phyloP scores from a whole-genome alignment of 179 eudicot genomes.

The Dionaea muscipula region DNA sequence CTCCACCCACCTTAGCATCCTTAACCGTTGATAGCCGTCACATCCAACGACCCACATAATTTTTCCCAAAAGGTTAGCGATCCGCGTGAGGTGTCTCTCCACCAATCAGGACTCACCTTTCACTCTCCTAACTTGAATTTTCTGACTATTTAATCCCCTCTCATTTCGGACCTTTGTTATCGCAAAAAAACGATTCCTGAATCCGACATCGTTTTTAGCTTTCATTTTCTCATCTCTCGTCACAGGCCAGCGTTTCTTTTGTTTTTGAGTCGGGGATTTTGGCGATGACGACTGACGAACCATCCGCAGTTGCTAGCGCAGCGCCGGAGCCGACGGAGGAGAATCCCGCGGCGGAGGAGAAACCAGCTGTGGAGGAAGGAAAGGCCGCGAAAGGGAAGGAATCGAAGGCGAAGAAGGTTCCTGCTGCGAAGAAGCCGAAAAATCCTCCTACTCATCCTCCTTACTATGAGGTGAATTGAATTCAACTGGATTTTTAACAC shows the following conservation, averaged over 20 bases:
- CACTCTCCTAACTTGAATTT: slow-evolving; percentile 16
- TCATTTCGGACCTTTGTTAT: slow-evolving; percentile 8
- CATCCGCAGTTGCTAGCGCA: slow-evolving; percentile 12
- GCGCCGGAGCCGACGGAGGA: slow-evolving; percentile 13
- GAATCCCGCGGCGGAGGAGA: slow-evolving; percentile 2
- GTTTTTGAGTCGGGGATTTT: background rate
- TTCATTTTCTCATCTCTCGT: no score
- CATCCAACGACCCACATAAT: slow-evolving; percentile 37
- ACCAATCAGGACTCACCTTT: slow-evolving; percentile 43
- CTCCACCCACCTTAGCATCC: background rate
- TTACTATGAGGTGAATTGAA: slow-evolving; percentile 33
- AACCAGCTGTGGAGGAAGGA: slow-evolving; percentile 11
- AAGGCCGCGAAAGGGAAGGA: slow-evolving; percentile 18
- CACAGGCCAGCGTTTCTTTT: no score
- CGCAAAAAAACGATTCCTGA: background rate
- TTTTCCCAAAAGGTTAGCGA: slow-evolving; percentile 13
- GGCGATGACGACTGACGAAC: background rate
- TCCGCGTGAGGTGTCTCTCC: slow-evolving; percentile 34
- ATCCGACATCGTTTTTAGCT: background rate
- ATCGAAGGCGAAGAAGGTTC: slow-evolving; percentile 25
- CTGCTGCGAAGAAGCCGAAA: slow-evolving; percentile 19
- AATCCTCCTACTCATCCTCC: slow-evolving; percentile 37
- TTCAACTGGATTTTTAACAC: background rate
- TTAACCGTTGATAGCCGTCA: slow-evolving; percentile 34
- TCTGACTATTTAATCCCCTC: slow-evolving; percentile 37